Evolutionary conservation across 1,284 basidiomycete species (phyloP), one percentile per base, ranked within the genome.

Genomic region (Cryptococcus sp.): DNA sequence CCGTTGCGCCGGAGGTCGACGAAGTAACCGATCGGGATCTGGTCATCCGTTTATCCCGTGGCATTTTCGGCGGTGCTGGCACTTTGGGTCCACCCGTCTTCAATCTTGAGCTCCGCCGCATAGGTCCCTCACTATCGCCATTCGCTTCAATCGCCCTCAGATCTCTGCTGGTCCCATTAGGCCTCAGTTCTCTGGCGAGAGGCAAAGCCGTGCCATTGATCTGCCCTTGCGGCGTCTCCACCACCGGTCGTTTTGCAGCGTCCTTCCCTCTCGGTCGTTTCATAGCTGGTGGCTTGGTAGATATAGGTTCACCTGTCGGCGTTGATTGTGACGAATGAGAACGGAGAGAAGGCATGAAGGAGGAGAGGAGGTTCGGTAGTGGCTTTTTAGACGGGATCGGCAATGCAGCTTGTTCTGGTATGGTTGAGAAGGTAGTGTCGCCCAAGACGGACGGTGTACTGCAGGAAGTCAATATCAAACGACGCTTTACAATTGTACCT

Each of bases 1-100:
- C 78, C n/a, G 85, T 83, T 23, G 83, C 81, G 19, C 84, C 85
- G 5, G 87, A 87, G 17, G 83, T 82, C 8, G 87, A 85, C 62
- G 84, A 80, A 42, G 83, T 82, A 43, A 63, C 66, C 0, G 71
- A 73, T n/a, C 68, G 61, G 0, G 74, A 75, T 30, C 72, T 62
- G 4, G 69, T 69, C 0, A 64, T 53, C 7, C 70, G 58, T 35
- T 66, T 66, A 13, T 69, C 66, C 30, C 69, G 52, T 60, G 43
- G 43, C 38, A 59, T 55, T 47, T 63, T 61, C 47, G 19, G 47
- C 1, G 59, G 50, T 17, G 61, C 41, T 17, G 62, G 58, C 30
- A 35, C 13, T 47, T 66, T 68, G 19, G 56, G 54, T 0, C 65
- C 51, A 10, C 64, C 62, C 7, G 67, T 54, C 40, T 71, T 76